Evolutionary conservation across 2,329 filamentous ascomycete genomes (phyloP).

Genomic region (Dryadomyces sulphureus): DNA sequence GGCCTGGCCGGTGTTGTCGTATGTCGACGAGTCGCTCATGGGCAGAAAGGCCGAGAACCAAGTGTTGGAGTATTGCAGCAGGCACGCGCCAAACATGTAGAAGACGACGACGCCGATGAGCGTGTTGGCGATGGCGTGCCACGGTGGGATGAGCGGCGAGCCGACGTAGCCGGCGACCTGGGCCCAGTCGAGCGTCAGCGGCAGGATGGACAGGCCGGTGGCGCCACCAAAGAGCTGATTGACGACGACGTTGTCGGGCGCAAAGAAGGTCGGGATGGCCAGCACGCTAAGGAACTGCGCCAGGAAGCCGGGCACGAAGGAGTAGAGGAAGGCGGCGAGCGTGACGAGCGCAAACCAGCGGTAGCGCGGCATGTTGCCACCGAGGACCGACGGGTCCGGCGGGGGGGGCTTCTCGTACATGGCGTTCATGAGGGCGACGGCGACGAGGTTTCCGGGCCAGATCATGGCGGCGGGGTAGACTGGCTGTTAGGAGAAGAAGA

Average conservation of each 20-base stretch:
- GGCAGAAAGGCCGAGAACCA: slow-evolving; percentile 53
- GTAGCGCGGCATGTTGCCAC: slow-evolving; percentile 49
- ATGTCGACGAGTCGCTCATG: slow-evolving; percentile 55
- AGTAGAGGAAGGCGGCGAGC: slow-evolving; percentile 29
- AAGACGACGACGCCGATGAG: slow-evolving; percentile 52
- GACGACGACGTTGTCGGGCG: slow-evolving; percentile 28
- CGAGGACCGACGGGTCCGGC: slow-evolving; percentile 36
- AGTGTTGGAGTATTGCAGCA: slow-evolving; percentile 48
- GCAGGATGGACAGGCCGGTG: slow-evolving; percentile 25
- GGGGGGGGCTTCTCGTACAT: slow-evolving; percentile 49
- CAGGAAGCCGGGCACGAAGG: slow-evolving; percentile 37
- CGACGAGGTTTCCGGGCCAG: slow-evolving; percentile 55
- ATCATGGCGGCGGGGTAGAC: slow-evolving; percentile 58
- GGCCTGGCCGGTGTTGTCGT: slow-evolving; percentile 50
- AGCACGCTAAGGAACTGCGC: slow-evolving; percentile 33
- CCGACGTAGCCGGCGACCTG: slow-evolving; percentile 54
- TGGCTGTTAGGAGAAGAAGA: slow-evolving; percentile 13
- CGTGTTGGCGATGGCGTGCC: slow-evolving; percentile 61
- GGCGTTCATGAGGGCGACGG: slow-evolving; percentile 53
- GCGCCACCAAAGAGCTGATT: slow-evolving; percentile 35
- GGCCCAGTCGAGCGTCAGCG: slow-evolving; percentile 36
- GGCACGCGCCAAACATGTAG: slow-evolving; percentile 43
- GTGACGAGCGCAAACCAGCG: slow-evolving; percentile 29
- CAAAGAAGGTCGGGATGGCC: slow-evolving; percentile 31
- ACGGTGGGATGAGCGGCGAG: slow-evolving; percentile 55